Evolutionary conservation across 2,329 filamentous ascomycete species (phyloP), one percentile per base, ranked within the genome.

Genomic region (Colletotrichum higginsianum): DNA sequence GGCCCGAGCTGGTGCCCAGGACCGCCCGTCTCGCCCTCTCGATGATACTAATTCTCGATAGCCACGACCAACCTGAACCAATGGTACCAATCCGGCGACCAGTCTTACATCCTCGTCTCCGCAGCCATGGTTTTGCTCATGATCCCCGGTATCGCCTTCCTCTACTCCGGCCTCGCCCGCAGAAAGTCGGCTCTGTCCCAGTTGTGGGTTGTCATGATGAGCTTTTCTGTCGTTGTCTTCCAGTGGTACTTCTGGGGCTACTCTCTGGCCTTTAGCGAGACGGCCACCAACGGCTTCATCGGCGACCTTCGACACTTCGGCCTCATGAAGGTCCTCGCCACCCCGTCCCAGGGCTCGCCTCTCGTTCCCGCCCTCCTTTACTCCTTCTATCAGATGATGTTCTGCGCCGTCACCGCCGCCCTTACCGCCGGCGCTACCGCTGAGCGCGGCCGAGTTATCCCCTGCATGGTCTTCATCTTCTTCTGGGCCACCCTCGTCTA

Each of bases 231-330:
- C 80, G 88, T 98, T 81, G 93, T 94, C 67, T 98, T 99, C 86
- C 96, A 99, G 85, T 99, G 96, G 96, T 98, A 98, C 80, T 98
- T 99, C 83, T 98, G 96, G 96, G 96, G 96, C 47, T 99, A 98
- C 83, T 98, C 96, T 16, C 87, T 99, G 73, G 95, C 96, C 63
- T 98, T 98, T 84, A 96, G 93, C 79, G 87, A 89, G 53, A 91
- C 90, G 16, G 93, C 92, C 5, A 94, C 90, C 76, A 98, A 94
- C 84, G 93, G 94, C 64, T 98, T 93, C 85, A 98, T 99, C 79
- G 96, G 96, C 66, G 91, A 98, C 81, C 85, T 99, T 67, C 88
- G 91, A 76, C 93, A 97, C 82, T 98, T 98, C 77, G 96, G 95
- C 73, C 88, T 99, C 77, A 92, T 90, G 87, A 94, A 95, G 79